Base-by-base conservation (phyloP, 257 asterid species). In the Rehmannia glutinosa region DNA sequence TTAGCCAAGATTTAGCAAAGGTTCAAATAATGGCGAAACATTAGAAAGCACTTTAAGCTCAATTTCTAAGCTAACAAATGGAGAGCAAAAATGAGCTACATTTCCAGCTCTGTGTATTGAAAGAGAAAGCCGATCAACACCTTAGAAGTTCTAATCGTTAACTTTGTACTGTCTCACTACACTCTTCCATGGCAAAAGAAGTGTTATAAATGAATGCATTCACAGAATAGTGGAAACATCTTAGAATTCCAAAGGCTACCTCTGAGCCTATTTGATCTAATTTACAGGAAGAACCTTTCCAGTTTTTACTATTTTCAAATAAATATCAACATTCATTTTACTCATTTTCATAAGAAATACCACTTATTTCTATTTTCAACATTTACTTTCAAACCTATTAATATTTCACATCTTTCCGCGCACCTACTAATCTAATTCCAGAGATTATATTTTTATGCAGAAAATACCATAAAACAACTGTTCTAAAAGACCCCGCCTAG, bases 141-240 rank as follows among this genome's bases (percentile, higher is more conserved):
- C 75, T 52, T 61, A 38, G 17, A 23, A 42, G 35, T 19, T 27
- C 55, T 17, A 53, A 53, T n/a, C 2, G 21, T 4, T 4, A 58
- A 9, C 17, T 47, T 25, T 45, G 49, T 70, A 65, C 35, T 27
- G 46, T 27, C 16, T 49, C 57, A 20, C 21, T 36, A 35, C 6
- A 62, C 32, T 66, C 54, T n/a, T 59, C 51, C 36, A 59, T 21
- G 32, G 51, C n/a, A 25, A 71, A 36, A 63, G 42, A 43, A 55
- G 27, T 10, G 21, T 7, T 10, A 47, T 47, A 32, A 33, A 49
- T 63, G 71, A 10, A 33, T 17, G 60, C 16, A 27, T 58, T 46
- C 21, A 25, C 8, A 25, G 43, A 52, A 16, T 12, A n/a, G 30
- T 43, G 27, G 7, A 32, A 32, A 32, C 38, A 32, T 32, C 38